Conservation (phyloP, 2,329 filamentous ascomycete genomes). For the Berkeleyomyces basicola region DNA sequence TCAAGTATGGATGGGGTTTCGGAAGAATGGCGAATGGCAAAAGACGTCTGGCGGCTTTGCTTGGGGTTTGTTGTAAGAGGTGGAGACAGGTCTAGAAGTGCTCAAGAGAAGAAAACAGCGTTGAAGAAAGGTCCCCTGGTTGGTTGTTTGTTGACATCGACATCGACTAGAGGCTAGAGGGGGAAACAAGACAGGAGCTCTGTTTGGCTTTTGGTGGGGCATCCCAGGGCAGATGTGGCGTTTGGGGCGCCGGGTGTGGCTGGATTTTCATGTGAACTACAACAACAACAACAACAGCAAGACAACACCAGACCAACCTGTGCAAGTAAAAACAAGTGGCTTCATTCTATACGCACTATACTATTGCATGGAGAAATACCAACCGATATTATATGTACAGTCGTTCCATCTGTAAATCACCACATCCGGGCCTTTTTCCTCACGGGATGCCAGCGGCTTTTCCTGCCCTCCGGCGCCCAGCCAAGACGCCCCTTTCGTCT, state of each 20-base stretch:
- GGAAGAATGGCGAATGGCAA: neutral
- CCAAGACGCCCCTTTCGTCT: neutral
- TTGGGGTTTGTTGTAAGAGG: neutral
- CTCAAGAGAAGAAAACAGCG: neutral
- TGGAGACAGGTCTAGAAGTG: neutral
- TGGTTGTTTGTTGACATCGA: constrained; percentile 12
- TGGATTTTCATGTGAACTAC: neutral
- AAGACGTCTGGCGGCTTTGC: neutral
- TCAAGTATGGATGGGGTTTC: neutral
- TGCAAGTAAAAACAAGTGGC: constrained; percentile 2
- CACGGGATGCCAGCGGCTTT: neutral
- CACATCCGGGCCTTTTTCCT: constrained; percentile 8
- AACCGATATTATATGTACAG: constrained; percentile 11
- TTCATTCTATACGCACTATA: constrained; percentile 11
- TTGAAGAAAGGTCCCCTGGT: neutral
- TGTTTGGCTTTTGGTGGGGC: constrained; percentile 5
- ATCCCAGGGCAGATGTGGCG: neutral
- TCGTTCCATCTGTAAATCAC: constrained; percentile 13
- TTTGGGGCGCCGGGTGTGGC: neutral
- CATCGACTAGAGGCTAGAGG: constrained; percentile 1
- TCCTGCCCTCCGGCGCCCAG: neutral
- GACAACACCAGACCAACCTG: neutral
- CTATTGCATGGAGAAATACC: constrained; percentile 3
- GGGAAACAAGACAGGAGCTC: constrained; percentile 7
- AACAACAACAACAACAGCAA: neutral